Conservation (phyloP, 2,329 filamentous ascomycete species). For the Annulohypoxylon truncatum region DNA sequence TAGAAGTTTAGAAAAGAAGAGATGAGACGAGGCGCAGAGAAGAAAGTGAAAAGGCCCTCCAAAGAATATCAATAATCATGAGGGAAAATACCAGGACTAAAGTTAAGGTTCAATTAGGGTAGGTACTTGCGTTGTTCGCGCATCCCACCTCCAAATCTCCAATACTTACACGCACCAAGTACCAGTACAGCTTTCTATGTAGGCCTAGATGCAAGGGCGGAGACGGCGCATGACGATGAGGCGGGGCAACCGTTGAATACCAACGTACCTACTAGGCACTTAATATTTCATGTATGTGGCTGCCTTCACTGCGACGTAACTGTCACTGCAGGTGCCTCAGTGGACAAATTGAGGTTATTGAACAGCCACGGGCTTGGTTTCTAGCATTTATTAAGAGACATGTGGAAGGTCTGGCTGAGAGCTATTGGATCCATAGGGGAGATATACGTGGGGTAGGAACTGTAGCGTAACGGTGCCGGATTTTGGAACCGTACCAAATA, state of each 20-base stretch:
- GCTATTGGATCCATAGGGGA: slow-evolving; percentile 31
- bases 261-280: neutral
- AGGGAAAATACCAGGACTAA: slow-evolving; percentile 26
- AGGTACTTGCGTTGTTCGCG: slow-evolving; percentile 22
- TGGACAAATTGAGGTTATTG: slow-evolving; percentile 8
- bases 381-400: slow-evolving; percentile 4
- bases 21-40: slow-evolving; percentile 13
- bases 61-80: slow-evolving; percentile 7
- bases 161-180: neutral
- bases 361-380: neutral
- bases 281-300: neutral
- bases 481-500: too few relatives aligned
- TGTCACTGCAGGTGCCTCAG: slow-evolving; percentile 11
- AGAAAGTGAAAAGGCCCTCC: slow-evolving; percentile 8
- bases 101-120: slow-evolving; percentile 23
- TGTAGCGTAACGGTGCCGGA: too few relatives aligned
- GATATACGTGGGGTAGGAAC: too few relatives aligned
- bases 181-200: neutral
- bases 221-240: slow-evolving; percentile 32
- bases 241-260: slow-evolving; percentile 10
- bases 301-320: neutral
- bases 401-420: slow-evolving; percentile 18
- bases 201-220: slow-evolving; percentile 28
- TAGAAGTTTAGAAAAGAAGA: neutral
- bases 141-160: slow-evolving; percentile 12